Evolutionary conservation across 1,284 basidiomycete genomes (phyloP).

Genomic region (Hemileia vastatrix): DNA sequence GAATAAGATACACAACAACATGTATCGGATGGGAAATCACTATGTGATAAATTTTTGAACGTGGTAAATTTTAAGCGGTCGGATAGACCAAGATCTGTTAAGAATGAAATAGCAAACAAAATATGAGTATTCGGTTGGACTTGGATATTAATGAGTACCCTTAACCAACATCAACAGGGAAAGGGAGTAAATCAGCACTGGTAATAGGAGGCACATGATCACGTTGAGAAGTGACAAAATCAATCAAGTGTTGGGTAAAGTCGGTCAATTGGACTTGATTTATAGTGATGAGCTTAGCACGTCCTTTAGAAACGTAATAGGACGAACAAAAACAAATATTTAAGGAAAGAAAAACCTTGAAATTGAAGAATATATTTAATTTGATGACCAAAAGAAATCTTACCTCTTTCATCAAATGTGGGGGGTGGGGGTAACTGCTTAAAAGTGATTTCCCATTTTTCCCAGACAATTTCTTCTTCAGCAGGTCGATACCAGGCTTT

Average conservation of each 20-base stretch:
- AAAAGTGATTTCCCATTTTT: constrained; percentile 19
- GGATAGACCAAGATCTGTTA: too few species aligned
- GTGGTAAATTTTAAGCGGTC: too few species aligned
- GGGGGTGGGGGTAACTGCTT: too few species aligned
- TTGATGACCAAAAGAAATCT: neutral
- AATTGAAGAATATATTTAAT: constrained; percentile 3
- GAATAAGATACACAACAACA: too few species aligned
- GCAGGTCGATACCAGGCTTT: constrained; percentile 3
- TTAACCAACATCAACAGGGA: constrained; percentile 17
- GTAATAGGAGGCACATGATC: constrained; percentile 18
- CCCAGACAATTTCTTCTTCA: constrained; percentile 10
- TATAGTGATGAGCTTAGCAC: neutral
- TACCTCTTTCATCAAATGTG: neutral
- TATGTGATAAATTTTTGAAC: too few species aligned
- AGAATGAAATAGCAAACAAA: too few species aligned
- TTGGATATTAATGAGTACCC: too few species aligned
- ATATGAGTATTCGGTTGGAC: too few species aligned
- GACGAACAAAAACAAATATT: neutral
- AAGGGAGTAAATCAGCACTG: constrained; percentile 11
- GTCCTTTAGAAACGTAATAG: neutral
- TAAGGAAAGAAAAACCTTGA: neutral
- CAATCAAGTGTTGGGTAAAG: constrained; percentile 1
- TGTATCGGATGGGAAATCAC: too few species aligned
- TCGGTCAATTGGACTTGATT: constrained; percentile 7
- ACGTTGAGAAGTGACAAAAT: constrained; percentile 9